Evolutionary conservation across 192 early-diverging fungal species (phyloP).

Genomic region (Spizellomyces punctatus): DNA sequence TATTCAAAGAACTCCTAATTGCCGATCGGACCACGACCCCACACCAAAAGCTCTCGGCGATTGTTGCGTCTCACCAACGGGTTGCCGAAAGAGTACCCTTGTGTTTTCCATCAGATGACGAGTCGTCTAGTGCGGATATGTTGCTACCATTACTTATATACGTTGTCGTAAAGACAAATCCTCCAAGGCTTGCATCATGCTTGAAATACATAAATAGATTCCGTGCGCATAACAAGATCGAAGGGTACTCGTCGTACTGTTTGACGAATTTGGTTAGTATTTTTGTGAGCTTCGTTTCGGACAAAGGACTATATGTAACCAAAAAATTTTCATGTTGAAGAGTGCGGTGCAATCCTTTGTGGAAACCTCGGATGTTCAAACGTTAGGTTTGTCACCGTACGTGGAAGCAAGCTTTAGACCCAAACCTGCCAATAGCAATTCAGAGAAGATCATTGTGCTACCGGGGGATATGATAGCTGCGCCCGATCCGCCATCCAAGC

Average conservation of each 20-base stretch:
- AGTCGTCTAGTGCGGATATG: slow-evolving; percentile 21
- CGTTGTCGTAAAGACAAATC: slow-evolving; percentile 30
- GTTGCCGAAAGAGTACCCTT: slow-evolving; percentile 11
- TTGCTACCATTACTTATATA: slow-evolving; percentile 31
- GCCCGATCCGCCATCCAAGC: neutral
- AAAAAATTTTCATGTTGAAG: neutral
- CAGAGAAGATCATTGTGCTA: slow-evolving; percentile 6
- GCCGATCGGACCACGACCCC: slow-evolving; percentile 18
- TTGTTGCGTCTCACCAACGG: slow-evolving; percentile 18
- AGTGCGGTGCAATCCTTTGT: slow-evolving; percentile 26
- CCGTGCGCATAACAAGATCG: neutral
- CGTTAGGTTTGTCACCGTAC: neutral
- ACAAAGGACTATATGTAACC: neutral
- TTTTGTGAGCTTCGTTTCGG: slow-evolving; percentile 3
- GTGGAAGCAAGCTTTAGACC: neutral
- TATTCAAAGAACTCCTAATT: slow-evolving; percentile 17
- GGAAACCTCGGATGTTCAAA: slow-evolving; percentile 19
- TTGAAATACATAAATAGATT: slow-evolving; percentile 29
- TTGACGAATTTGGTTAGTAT: slow-evolving; percentile 28
- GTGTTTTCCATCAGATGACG: slow-evolving; percentile 3
- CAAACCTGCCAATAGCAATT: neutral
- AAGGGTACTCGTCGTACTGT: slow-evolving; percentile 22
- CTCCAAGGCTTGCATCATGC: slow-evolving; percentile 24
- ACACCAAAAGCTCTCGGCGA: slow-evolving; percentile 9
- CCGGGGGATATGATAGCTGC: neutral